Percentiles rank a stretch among this genome's conserved stretches.
phyloP scores from a whole-genome alignment of 202 grass and related monocot genomes.

The Thinopyrum obtusiflorum region DNA sequence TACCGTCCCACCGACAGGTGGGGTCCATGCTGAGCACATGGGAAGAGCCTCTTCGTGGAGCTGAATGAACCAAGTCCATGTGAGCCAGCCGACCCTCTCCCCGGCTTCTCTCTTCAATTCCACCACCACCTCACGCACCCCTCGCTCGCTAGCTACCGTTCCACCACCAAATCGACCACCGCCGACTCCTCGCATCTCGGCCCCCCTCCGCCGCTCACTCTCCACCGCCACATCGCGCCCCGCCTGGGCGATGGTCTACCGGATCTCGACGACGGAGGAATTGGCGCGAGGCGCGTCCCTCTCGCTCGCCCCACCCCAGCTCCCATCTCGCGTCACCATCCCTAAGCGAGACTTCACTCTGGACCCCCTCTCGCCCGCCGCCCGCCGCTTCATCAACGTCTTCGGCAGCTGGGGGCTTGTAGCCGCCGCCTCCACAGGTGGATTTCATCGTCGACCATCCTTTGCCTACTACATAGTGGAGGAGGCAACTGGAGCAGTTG shows the following conservation, averaged over 20 bases:
- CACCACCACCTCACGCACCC: not conserved
- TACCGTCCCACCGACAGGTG: too few species aligned
- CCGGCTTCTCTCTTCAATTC: constrained; percentile 3
- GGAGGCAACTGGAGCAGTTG: too few species aligned
- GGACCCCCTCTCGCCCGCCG: not conserved
- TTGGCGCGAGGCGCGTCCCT: not conserved
- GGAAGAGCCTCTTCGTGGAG: not conserved
- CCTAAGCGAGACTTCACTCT: not conserved
- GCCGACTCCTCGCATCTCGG: not conserved
- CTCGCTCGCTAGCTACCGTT: not conserved
- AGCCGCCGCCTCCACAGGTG: too few species aligned
- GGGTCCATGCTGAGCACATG: not conserved
- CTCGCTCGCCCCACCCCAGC: not conserved
- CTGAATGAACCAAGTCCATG: not conserved
- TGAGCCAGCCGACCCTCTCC: not conserved
- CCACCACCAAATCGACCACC: not conserved
- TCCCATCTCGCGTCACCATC: not conserved
- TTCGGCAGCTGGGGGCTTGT: constrained; percentile 13
- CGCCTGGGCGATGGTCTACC: not conserved
- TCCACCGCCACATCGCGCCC: not conserved
- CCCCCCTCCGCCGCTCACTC: not conserved
- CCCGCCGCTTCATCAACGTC: not conserved
- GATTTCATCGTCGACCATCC: too few species aligned
- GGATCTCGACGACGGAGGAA: not conserved
- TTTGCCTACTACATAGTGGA: too few species aligned